Evolutionary conservation across 1,284 basidiomycete genomes (phyloP), one percentile per base, ranked within the genome.

Genomic region (Schizophyllum amplum): DNA sequence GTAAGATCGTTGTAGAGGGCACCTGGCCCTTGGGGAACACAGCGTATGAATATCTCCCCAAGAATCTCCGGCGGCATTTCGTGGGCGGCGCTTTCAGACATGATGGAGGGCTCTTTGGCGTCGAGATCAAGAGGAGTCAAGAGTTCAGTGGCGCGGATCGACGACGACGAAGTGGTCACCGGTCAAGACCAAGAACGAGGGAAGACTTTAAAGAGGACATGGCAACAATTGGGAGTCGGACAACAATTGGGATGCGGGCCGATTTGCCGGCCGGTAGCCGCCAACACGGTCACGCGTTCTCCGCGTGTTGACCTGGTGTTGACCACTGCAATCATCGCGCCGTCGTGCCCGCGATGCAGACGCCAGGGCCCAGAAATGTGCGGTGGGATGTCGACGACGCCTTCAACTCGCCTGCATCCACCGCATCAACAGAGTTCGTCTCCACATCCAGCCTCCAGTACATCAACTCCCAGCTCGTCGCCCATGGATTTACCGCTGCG

Each of bases 391-490:
- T 69, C 13, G 68, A 73, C 33, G 64, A 71, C 51, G n/a, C n/a
- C n/a, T n/a, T 76, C 54, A 68, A 68, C 24, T 80, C 78, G 20
- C 70, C 75, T 4, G 69, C 66, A 33, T 73, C 74, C 24, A 72
- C 80, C 55, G 67, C 68, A 26, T 73, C 75, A 6, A 69, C 74
- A 21, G 72, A 72, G 2, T 75, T 72, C 42, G 64, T 75, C 25
- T 74, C 80, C 23, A 75, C 76, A 0, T 81, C 81, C 20, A 82
- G 75, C 56, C 68, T 89, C 24, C 82, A 85, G 60, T 89, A 87
- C 61, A 76, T 92, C 65, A 92, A 91, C 68, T 74, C 83, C 21
- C 89, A 92, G 64, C 78, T 94, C 4, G 70, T 90, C 47, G 82
- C 88, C 0, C 89, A 94, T 72, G 92, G 93, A 9, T 94, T 90